Base-by-base conservation (phyloP, 805 yeast genomes). In the Wickerhamiella spandovensis region DNA sequence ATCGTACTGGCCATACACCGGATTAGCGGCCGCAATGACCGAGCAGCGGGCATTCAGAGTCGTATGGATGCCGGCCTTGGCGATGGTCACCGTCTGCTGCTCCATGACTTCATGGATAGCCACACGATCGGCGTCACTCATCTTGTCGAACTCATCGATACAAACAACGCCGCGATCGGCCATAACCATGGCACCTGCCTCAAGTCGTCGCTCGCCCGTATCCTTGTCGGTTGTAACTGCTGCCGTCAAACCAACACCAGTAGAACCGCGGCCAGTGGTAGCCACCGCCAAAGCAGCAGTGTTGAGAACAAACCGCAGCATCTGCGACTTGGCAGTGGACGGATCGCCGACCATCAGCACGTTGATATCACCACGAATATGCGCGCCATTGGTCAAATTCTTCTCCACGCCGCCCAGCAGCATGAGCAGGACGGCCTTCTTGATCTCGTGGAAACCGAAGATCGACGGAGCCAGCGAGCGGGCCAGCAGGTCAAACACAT, bases 61-160 rank as follows among this genome's bases (percentile, higher is more conserved):
- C 2, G 97, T 89, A 66, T 90, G 97, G 61, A 90, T 90, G 56
- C 98, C 98, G 5, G 97, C 98, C 66, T 90, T 90, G 48, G 97
- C 95, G 62, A 90, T 89, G 2, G 97, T 89, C 25, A 90, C 96
- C 0, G 98, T 92, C 67, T 92, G 98, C 70, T 92, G 98, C 71
- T 92, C 98, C 98, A 92, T 92, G 47, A 92, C 98, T 75, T 92
- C 98, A 68, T 92, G 98, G 62, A 92, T 92, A 1, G 97, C 97
- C 48, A 92, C 97, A 64, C 98, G 77, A 70, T 92, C 98, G 24
- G 81, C 78, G 66, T 92, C 98, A 54, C 85, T 82, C 98, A 92
- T 92, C 68, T 92, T 92, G 70, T 90, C 98, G 63, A 92, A 92
- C 72, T 92, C 98, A 73, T 92, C 98, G 61, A 92, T 94, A 76